Evolutionary conservation across 371 early-diverging fungal genomes (phyloP), one percentile per base, ranked within the genome.

Genomic region (Thermomucor indicae-seudaticae): DNA sequence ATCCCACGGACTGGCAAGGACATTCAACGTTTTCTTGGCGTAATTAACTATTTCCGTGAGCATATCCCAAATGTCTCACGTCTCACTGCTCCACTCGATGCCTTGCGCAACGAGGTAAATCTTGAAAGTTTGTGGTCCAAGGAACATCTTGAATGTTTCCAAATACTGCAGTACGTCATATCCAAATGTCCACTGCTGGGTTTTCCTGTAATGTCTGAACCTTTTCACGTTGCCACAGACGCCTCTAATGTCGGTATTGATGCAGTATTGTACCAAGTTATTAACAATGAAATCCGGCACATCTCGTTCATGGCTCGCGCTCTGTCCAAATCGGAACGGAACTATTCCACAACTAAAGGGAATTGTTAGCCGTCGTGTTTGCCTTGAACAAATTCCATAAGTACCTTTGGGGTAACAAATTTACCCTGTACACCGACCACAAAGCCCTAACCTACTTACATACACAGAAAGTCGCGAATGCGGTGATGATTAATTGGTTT

Each of bases 201-300:
- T n/a, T 51, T 31, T 11, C 68, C 74, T 1, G 61, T 75, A n/a
- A 49, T 63, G 5, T 24, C 6, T 0, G 24, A 50, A 0, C 59
- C 57, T 2, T 70, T 75, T 32, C 53, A 51, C 20, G 43, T 75
- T 0, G 68, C 64, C 6, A 69, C 70, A 0, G 73, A 80, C 49
- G 69, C 75, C 0, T 74, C 71, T 0, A 56, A 69, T 27, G 38
- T 40, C 7, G 72, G 66, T 7, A 67, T 70, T 25, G 71, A 65
- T 14, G 64, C 62, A 24, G 61, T 57, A 0, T 32, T 79, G n/a
- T 62, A 38, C 35, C 63, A 67, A 43, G 50, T 37, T 1, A 53
- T 39, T 4, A 16, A 54, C 17, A 41, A 28, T 2, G 29, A 39
- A 20, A 44, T 35, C 35, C 29, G 42, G 6, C 51, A 61, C 38